Base-by-base conservation (phyloP, 2,329 filamentous ascomycete genomes). In the Neofusicoccum umdonicola region DNA sequence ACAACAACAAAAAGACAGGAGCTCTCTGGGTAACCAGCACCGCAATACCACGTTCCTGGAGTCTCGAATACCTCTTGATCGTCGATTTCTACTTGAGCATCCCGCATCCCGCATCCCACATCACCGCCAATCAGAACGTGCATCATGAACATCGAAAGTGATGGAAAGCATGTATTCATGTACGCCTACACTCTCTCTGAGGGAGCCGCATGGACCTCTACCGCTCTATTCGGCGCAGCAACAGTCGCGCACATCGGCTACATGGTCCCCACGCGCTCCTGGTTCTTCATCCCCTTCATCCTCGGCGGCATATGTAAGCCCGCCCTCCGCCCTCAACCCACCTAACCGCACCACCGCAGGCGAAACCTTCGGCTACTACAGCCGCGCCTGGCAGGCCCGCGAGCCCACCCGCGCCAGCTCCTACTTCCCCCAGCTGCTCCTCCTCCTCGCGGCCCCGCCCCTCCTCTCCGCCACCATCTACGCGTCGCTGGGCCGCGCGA, bases 281-380 rank as follows among this genome's bases (percentile, higher is more conserved):
- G 81, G 80, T 85, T 82, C 70, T 81, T 84, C 68, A 80, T 82
- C 2, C 80, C 83, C 0, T 81, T 86, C 52, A 67, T 82, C 4
- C 72, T 85, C 17, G 83, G 83, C 17, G 80, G 81, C 19, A 62
- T 80, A n/a, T 83, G 82, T 84, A 74, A 65, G 74, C 22, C 15
- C 31, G 1, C 57, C 8, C 66, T 69, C 34, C 68, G 67, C 67
- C 27, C 69, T 67, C 47, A 34, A 60, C 13, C 11, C 34, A 9
- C 51, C 11, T 27, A 31, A 31, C 27, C 13, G 19, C 1, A 22
- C 22, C 42, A 45, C 19, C 5, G 22, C 54, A 84, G 82, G 84
- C 66, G 82, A 86, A 71, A 71, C 72, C 0, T 72, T 85, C 37
- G 84, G 83, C 13, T 86, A 85, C 66, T 70, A 82, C 15, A 81